Conservation (phyloP, 2,329 filamentous ascomycete genomes). For the Trichoderma pleuroti region DNA sequence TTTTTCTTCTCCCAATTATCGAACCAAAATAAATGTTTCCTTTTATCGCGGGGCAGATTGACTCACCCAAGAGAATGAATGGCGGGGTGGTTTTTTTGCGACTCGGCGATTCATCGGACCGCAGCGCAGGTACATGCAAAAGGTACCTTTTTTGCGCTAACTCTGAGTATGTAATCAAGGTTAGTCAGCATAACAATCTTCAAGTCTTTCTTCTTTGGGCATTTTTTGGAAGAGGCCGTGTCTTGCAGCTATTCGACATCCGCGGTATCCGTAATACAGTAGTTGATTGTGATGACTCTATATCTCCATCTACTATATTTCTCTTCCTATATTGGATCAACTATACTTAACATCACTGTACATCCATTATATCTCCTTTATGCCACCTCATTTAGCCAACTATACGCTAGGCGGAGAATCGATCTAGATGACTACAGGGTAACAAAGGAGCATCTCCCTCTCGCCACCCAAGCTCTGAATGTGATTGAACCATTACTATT, state of each 20-base stretch:
- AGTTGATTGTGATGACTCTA: neutral
- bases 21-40: neutral
- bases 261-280: neutral
- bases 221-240: neutral
- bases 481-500: neutral
- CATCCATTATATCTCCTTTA: too few relatives aligned
- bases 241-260: neutral
- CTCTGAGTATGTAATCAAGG: neutral
- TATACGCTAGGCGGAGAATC: neutral
- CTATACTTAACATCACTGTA: neutral
- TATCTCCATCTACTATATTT: neutral
- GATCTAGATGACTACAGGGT: neutral
- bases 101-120: constrained; percentile 17
- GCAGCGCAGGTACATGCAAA: neutral
- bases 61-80: constrained; percentile 3
- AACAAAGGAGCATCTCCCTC: neutral
- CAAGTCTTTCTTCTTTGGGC: neutral
- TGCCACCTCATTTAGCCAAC: too few relatives aligned
- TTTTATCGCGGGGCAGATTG: constrained; percentile 11
- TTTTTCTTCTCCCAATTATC: neutral
- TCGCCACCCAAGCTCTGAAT: neutral
- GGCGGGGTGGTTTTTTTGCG: constrained; percentile 1
- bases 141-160: neutral
- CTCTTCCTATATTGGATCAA: neutral
- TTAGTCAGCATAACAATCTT: neutral